A percentile compares a stretch with the other conserved stretches of the same genome.
Conservation (phyloP, 1,139 yeast genomes). For the Protomyces lactucae-debilis region DNA sequence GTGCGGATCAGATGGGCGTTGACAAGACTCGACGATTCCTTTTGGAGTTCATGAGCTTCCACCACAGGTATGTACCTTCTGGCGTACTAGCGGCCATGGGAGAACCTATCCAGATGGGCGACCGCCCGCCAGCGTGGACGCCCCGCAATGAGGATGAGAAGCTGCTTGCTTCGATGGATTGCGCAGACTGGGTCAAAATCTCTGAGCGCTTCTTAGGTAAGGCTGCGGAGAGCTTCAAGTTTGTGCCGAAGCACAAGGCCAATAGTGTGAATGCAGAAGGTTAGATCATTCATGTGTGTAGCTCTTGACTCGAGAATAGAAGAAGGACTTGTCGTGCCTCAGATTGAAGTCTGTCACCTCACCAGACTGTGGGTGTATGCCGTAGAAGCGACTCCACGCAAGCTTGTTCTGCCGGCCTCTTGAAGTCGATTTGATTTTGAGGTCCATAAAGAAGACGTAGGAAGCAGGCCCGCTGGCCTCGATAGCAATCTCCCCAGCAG, state of each 20-base stretch:
- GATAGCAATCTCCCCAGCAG: constrained; percentile 5
- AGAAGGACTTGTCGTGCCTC: constrained; percentile 16
- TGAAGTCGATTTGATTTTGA: constrained; percentile 16
- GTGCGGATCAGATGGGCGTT: constrained; percentile 91
- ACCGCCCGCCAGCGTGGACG: constrained; percentile 88
- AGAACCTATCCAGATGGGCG: constrained; percentile 81
- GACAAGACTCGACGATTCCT: constrained; percentile 80
- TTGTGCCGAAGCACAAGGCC: constrained; percentile 91
- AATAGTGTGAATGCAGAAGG: constrained; percentile 54
- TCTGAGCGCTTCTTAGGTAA: constrained; percentile 96
- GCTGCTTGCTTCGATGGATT: constrained; percentile 74
- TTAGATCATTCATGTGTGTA: constrained; percentile 11
- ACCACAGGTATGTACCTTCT: constrained; percentile 89
- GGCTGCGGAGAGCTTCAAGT: constrained; percentile 66
- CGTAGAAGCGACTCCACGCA: constrained; percentile 9
- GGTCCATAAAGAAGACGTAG: constrained; percentile 22
- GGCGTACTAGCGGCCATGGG: constrained; percentile 69
- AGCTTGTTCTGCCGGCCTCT: constrained; percentile 26
- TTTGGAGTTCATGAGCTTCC: constrained; percentile 91
- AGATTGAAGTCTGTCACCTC: constrained; percentile 14
- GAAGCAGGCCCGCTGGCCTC: constrained; percentile 17
- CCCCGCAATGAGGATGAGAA: constrained; percentile 96
- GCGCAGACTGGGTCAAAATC: constrained; percentile 91
- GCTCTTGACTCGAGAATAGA: constrained; percentile 9
- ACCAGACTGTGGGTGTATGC: constrained; percentile 10